Evolutionary conservation across 2,329 filamentous ascomycete species (phyloP).

Genomic region (Drechslerella coelobrocha): DNA sequence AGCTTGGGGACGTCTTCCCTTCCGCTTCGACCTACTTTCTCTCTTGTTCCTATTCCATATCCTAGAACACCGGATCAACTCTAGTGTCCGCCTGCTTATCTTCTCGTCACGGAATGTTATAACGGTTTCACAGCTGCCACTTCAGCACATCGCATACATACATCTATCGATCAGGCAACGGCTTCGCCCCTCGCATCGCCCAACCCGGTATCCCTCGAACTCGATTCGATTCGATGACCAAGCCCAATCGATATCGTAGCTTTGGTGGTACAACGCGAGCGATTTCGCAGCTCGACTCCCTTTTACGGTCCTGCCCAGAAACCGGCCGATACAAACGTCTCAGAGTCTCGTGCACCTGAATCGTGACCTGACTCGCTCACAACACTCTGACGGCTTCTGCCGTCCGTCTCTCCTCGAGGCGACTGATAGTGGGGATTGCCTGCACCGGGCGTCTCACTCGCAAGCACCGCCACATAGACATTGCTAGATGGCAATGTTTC

Average conservation of each 20-base stretch:
- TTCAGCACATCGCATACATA: neutral
- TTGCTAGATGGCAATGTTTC: constrained; percentile 13
- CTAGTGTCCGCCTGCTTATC: too few species aligned
- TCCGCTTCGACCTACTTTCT: neutral
- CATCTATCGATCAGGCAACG: neutral
- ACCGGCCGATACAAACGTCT: constrained; percentile 3
- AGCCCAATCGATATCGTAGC: constrained; percentile 16
- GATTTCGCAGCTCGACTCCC: constrained; percentile 40
- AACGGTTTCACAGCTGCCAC: neutral
- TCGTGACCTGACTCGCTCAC: constrained; percentile 17
- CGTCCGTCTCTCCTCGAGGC: constrained; percentile 10
- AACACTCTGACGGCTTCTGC: constrained; percentile 30
- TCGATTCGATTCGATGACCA: constrained; percentile 36
- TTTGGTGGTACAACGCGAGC: constrained; percentile 40
- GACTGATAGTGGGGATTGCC: neutral
- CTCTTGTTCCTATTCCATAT: neutral
- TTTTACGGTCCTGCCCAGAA: constrained; percentile 23
- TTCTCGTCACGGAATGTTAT: too few species aligned
- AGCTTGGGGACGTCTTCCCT: neutral
- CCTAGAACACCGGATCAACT: too few species aligned
- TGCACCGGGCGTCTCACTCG: neutral
- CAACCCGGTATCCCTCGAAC: constrained; percentile 2
- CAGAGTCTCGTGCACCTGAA: constrained; percentile 15
- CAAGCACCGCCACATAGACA: neutral
- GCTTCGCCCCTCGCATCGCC: neutral